Evolutionary conservation across 805 yeast genomes (phyloP), one percentile per base, ranked within the genome.

Genomic region (Ogataea paraovalis): DNA sequence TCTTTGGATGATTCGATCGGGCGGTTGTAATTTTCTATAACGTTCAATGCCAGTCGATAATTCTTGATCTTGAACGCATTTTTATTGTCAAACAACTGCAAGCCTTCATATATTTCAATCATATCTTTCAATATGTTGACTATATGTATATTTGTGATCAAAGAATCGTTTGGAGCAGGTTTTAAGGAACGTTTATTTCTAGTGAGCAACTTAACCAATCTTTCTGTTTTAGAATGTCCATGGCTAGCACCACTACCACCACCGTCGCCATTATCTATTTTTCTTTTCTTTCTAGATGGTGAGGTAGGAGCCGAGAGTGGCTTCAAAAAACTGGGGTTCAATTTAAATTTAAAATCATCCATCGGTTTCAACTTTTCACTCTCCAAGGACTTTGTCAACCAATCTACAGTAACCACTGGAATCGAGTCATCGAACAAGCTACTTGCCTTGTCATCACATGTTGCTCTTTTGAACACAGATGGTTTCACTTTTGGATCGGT

Each of bases 11-110:
- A 65, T 1, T 46, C 56, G 4, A 80, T 61, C 2, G 64, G 66
- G 4, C 47, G 50, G 3, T 55, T 49, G 5, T 54, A 41, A 0
- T 61, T 56, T 36, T 64, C 60, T 20, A 73, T 56, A 0, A 73
- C 58, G 2, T 64, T 60, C 23, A 76, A 65, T 0, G 83, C 83
- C 18, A 64, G 65, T 20, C 68, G 60, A 50, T 79, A 80, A 12
- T 57, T 57, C 23, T 51, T 50, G 30, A 53, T 47, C 18, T 53
- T 42, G 39, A 55, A 57, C 6, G 46, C 53, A 18, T 44, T 49
- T 40, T 51, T 47, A n/a, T 46, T 28, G 27, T 59, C 60, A 28
- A 54, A 48, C 5, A 52, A 36, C 27, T 50, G 56, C 44, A 50
- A 50, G 5, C 45, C 45, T 42, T 58, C 60, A 27, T 58, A 69